Conservation (phyloP, 179 eudicot species). For the Carnegiea gigantea region DNA sequence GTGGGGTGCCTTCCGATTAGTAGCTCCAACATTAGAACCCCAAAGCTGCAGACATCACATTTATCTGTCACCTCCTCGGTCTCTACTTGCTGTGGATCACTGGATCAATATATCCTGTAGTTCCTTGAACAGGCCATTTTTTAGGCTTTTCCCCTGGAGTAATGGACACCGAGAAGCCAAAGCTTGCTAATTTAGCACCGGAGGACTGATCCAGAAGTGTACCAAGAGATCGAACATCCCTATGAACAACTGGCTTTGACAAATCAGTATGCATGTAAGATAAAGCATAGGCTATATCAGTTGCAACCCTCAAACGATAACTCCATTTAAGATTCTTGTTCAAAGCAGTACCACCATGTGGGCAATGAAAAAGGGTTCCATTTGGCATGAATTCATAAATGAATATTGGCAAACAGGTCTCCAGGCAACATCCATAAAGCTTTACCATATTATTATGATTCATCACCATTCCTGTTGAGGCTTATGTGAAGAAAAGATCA, state of each 20-base stretch:
- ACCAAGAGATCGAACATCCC: constrained; percentile 6
- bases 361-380: constrained; percentile 8
- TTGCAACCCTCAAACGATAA: constrained; percentile 12
- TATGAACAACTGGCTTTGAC: constrained; percentile 21
- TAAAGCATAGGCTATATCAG: constrained; percentile 19
- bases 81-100: constrained; percentile 19
- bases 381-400: constrained; percentile 14
- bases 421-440: constrained; percentile 18
- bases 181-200: constrained; percentile 9
- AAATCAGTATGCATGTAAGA: constrained; percentile 30
- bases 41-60: constrained; percentile 33
- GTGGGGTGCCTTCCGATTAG: constrained; percentile 19
- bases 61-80: constrained; percentile 28
- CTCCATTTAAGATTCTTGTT: not conserved
- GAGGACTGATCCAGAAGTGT: constrained; percentile 21
- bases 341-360: not conserved
- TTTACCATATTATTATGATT: constrained; percentile 18
- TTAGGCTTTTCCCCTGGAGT: constrained; percentile 19
- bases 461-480: constrained; percentile 7
- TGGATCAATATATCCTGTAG: constrained; percentile 30
- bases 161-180: constrained; percentile 23
- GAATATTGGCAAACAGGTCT: constrained; percentile 15
- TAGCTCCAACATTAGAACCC: constrained; percentile 30
- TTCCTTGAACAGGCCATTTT: constrained; percentile 24
- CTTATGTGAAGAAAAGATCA: constrained; percentile 11